phyloP scores from a whole-genome alignment of 495 filamentous ascomycete genomes.

The Tuber microsphaerosporum region DNA sequence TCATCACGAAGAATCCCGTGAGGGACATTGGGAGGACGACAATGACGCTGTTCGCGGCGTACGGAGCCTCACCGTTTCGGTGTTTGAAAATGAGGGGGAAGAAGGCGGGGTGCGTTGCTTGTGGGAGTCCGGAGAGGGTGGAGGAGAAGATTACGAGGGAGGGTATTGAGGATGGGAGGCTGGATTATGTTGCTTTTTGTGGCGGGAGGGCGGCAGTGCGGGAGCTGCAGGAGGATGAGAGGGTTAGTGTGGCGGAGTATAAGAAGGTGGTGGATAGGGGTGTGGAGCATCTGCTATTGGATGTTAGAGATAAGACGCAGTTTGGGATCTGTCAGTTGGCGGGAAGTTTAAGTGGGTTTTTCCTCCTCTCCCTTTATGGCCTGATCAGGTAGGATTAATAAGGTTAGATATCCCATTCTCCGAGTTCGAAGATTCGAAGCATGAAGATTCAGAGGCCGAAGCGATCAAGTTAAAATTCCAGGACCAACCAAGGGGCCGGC shows the following conservation, averaged over 20 bases:
- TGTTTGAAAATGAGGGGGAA: constrained; percentile 63
- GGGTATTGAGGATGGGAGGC: constrained; percentile 23
- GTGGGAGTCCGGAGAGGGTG: constrained; percentile 50
- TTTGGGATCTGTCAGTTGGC: constrained; percentile 71
- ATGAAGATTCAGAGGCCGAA: constrained; percentile 5
- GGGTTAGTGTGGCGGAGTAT: constrained; percentile 21
- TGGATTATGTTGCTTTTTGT: constrained; percentile 30
- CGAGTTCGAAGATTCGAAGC: constrained; percentile 15
- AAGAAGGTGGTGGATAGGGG: constrained; percentile 9
- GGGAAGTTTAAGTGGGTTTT: constrained; percentile 55
- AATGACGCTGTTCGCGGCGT: constrained; percentile 43
- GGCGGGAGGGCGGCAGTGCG: neutral
- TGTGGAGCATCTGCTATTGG: constrained; percentile 39
- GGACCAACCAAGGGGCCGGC: constrained; percentile 29
- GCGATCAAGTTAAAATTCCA: constrained; percentile 7
- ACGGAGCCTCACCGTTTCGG: constrained; percentile 54
- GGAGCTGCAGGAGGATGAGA: constrained; percentile 15
- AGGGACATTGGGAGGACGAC: constrained; percentile 36
- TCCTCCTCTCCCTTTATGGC: neutral
- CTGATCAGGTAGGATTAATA: neutral
- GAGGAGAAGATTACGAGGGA: constrained; percentile 36
- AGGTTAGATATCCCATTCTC: constrained; percentile 22
- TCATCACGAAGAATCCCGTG: constrained; percentile 48
- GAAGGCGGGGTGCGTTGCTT: constrained; percentile 64
- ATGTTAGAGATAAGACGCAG: constrained; percentile 76